Conservation (phyloP, 768 basidiomycete genomes). For the Tephrocybe sp. region DNA sequence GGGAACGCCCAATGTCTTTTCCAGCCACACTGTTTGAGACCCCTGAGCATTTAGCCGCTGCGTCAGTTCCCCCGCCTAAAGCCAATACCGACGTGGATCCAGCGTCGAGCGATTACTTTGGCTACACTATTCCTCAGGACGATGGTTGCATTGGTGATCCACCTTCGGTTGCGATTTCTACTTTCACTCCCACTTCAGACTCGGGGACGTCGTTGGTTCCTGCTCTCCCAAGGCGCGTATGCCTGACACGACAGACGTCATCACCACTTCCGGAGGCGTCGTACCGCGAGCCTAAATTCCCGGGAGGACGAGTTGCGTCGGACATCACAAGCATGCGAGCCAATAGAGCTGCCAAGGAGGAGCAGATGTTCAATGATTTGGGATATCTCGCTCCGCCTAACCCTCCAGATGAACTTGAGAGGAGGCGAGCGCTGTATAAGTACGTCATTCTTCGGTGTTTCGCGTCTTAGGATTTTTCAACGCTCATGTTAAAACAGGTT, state of each 20-base stretch:
- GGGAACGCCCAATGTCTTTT: not conserved
- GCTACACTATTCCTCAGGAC: not conserved
- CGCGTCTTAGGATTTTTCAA: constrained; percentile 1
- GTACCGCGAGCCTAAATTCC: constrained; percentile 29
- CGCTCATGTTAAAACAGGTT: constrained; percentile 47
- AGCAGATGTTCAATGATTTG: constrained; percentile 59
- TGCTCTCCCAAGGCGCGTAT: constrained; percentile 48
- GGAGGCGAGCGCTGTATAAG: constrained; percentile 84
- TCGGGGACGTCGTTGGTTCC: constrained; percentile 35
- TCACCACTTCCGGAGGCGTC: constrained; percentile 54
- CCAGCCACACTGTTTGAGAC: not conserved
- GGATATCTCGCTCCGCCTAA: constrained; percentile 79
- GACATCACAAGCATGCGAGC: constrained; percentile 29
- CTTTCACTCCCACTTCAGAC: constrained; percentile 9
- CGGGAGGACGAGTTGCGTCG: constrained; percentile 27
- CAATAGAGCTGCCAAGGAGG: constrained; percentile 60
- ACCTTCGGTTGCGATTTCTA: too few species aligned
- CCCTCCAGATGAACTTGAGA: constrained; percentile 81
- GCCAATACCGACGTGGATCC: not conserved
- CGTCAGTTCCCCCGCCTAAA: constrained; percentile 5
- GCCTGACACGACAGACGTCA: constrained; percentile 59
- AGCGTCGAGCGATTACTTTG: constrained; percentile 16
- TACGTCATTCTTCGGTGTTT: constrained; percentile 31
- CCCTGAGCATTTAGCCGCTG: not conserved
- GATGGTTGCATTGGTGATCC: not conserved